Conservation (phyloP, 352 stramenopile species). For the Aphanomyces cochlioides region DNA sequence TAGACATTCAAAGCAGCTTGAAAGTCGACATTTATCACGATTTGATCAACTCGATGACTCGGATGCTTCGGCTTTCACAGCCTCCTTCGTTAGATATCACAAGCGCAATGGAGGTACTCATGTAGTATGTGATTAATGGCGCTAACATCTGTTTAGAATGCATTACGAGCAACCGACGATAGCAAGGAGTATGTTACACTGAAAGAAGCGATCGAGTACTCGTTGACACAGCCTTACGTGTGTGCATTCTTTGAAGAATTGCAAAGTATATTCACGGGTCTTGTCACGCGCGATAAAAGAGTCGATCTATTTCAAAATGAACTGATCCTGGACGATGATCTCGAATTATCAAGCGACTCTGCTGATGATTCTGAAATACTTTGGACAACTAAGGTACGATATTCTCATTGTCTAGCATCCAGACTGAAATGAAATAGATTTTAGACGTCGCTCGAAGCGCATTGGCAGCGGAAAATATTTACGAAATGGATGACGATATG, state of each 20-base stretch:
- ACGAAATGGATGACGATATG: slow-evolving; percentile 1
- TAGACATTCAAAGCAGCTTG: slow-evolving; percentile 11
- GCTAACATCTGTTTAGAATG: neutral
- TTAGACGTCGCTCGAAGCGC: neutral
- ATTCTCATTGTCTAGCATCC: too few species aligned
- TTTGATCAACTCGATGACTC: slow-evolving; percentile 3
- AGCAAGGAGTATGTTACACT: slow-evolving; percentile 14
- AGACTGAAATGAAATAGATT: neutral
- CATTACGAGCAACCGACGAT: slow-evolving; percentile 12
- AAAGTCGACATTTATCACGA: slow-evolving; percentile 19
- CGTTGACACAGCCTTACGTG: slow-evolving; percentile 5
- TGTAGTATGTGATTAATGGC: neutral
- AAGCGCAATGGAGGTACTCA: slow-evolving; percentile 15
- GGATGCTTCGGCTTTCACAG: slow-evolving; percentile 12
- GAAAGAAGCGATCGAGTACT: slow-evolving; percentile 24
- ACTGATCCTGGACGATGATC: neutral
- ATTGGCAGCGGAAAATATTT: neutral
- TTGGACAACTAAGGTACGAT: slow-evolving; percentile 8
- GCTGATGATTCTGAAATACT: slow-evolving; percentile 2
- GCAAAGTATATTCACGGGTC: slow-evolving; percentile 11
- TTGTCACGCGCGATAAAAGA: slow-evolving; percentile 8
- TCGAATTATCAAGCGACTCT: neutral
- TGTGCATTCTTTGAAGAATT: slow-evolving; percentile 20
- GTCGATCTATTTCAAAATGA: slow-evolving; percentile 4
- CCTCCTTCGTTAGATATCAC: slow-evolving; percentile 19